Evolutionary conservation across 306 rosid genomes (phyloP).

Genomic region (Quercus cerris): DNA sequence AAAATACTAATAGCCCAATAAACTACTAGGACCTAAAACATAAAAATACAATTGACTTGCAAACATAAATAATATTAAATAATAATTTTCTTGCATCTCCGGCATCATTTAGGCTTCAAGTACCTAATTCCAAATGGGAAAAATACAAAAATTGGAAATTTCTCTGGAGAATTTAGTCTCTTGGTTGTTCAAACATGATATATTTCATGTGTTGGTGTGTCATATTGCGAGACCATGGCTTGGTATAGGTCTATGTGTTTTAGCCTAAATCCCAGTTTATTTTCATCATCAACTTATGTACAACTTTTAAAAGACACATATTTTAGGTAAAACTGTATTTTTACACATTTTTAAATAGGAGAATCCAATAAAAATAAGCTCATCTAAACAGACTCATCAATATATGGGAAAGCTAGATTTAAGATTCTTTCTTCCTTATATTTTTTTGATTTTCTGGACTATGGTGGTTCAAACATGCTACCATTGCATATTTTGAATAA

Average conservation of each 20-base stretch:
- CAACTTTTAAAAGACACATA: no score
- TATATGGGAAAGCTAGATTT: neutral
- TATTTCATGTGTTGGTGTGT: neutral
- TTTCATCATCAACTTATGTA: no score
- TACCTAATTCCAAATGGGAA: neutral
- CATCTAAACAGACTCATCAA: neutral
- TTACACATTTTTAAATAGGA: no score
- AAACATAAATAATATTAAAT: no score
- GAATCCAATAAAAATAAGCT: no score
- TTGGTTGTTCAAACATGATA: neutral
- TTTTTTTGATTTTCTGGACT: neutral
- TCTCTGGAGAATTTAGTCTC: neutral
- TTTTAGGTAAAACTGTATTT: no score
- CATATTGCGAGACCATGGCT: neutral
- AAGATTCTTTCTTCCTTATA: neutral
- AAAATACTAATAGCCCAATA: no score
- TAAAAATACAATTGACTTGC: no score
- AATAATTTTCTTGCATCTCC: no score
- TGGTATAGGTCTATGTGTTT: no score
- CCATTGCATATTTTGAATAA: neutral
- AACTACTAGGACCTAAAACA: no score
- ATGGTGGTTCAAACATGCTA: neutral
- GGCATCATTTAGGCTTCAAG: neutral
- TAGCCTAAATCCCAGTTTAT: no score
- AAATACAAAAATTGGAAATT: neutral